Evolutionary conservation across 108 stramenopile genomes (phyloP), one percentile per base, ranked within the genome.

Genomic region (Phaeodactylum tricornutum): DNA sequence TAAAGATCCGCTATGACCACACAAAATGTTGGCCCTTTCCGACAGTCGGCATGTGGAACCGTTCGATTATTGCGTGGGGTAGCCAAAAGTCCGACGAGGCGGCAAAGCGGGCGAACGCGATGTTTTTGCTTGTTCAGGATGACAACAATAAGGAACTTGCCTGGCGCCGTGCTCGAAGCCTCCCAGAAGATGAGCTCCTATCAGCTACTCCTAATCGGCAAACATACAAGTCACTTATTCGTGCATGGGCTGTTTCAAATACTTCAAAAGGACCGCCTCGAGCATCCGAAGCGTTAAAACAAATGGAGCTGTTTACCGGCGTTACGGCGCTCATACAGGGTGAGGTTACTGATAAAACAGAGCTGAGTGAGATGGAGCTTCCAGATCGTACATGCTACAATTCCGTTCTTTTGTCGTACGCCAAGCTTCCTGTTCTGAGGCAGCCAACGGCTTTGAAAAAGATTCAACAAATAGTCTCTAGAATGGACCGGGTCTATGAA

Each of bases 361-460:
- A 40, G 7, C 38, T 3, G 9, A n/a, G 14, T 16, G 25, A 45
- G 28, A 15, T 45, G 4, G 44, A 45, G n/a, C 22, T n/a, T 20
- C 44, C 44, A 2, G 44, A 45, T 21, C 44, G 44, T 20, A 22
- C 25, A 8, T 22, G 20, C 44, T 45, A 7, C 19, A 45, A 45
- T 21, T 26, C n/a, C 20, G 44, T 45, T 4, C 4, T 45, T 23
- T 22, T 26, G 4, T 4, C 44, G 2, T 45, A 45, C 27, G 44
- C 44, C n/a, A 45, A 45, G 44, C n/a, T 26, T 22, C 44, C 5
- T 9, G 25, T 26, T n/a, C 3, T n/a, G 4, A 26, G 28, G 24
- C 24, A 45, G 23, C 21, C 44, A n/a, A 22, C 21, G 15, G 44
- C 44, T 45, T 45, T 45, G 25, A 45, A 45, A 27, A 22, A 26